Base-by-base conservation (phyloP, 169 alveolate species). In the Cryptosporidium sp. region DNA sequence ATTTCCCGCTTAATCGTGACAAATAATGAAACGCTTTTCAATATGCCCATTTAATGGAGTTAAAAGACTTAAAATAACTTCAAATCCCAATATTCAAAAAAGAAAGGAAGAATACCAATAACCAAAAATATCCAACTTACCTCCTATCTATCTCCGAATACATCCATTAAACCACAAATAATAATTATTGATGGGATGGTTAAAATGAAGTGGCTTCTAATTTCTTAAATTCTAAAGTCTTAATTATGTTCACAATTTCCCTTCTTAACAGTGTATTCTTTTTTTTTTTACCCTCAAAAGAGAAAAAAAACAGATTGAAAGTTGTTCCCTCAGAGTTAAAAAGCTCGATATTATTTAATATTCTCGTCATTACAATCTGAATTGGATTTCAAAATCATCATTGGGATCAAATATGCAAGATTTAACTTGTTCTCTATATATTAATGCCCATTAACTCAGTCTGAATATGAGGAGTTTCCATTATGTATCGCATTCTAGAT, bases 251-350 rank as follows among this genome's bases (percentile, higher is more conserved):
- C 55, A 14, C 12, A 12, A 48, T 1, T 0, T 48, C 23, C 55
- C 23, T 14, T 48, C 6, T 7, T 48, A 18, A 16, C 5, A 48
- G 9, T 48, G 12, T 41, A 41, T 18, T 4, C 14, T 14, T 48
- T 48, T 12, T 48, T 41, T 16, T 41, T 41, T 10, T n/a, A n/a
- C n/a, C n/a, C 12, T 8, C 48, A 41, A 41, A 41, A 41, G 0
- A 48, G 55, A 48, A 48, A 48, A 21, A 16, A 48, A 48, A 14
- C 4, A 1, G 7, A 14, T 48, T 16, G 14, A 48, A 48, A 48
- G 55, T 45, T 2, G 23, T n/a, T 43, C 89, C 89, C 89, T 80
- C 89, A 80, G 89, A 62, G 89, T 80, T 80, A 80, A 80, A 80
- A 80, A 80, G 89, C 89, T 80, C 89, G 89, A 33, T 80, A 45